Base-by-base conservation (phyloP, 306 rosid genomes). In the Cicer chorassanicum region DNA sequence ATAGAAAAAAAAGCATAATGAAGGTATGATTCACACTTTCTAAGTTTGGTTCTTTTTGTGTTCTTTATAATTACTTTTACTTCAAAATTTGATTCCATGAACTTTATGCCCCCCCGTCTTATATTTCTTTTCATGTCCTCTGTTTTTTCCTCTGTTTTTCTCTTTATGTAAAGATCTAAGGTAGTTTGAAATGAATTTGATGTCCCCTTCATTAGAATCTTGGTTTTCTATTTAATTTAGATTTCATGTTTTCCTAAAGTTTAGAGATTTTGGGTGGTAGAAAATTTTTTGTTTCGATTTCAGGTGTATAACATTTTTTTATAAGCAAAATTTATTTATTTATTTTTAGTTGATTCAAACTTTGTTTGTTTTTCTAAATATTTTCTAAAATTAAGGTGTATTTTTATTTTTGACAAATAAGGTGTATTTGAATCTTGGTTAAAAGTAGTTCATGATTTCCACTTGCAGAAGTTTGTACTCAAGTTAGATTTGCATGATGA, bases 401-500 rank as follows among this genome's bases (percentile, higher is more conserved):
- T 43, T 53, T 80, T 2, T 24, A 0, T 24, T 24, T 2, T 24
- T 24, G 29, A 24, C 1, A 24, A 24, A 24, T 11, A 66, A 66
- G 41, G 19, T 66, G 29, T 46, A 24, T 44, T 45, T 80, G 70
- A 60, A 66, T 80, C 55, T 65, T 53, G 77, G 24, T 63, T 82
- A 67, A 86, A 81, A 60, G n/a, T 15, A 57, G 15, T 73, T 70
- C 13, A 12, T 82, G 78, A 45, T 78, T 79, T 78, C 38, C 78
- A 51, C 10, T 80, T 71, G 61, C 92, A 92, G 99, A 95, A 95
- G 84, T 39, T 86, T 57, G 87, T 95, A 44, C 75, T 95, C 86
- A 90, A 84, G 77, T 70, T 95, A 79, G 99, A 86, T 70, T 80
- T 95, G 80, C 85, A 78, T 14, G 97, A 90, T 81, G 93, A 77